phyloP scores from a whole-genome alignment of 371 early-diverging fungal genomes.

The Cladochytrium tenue region DNA sequence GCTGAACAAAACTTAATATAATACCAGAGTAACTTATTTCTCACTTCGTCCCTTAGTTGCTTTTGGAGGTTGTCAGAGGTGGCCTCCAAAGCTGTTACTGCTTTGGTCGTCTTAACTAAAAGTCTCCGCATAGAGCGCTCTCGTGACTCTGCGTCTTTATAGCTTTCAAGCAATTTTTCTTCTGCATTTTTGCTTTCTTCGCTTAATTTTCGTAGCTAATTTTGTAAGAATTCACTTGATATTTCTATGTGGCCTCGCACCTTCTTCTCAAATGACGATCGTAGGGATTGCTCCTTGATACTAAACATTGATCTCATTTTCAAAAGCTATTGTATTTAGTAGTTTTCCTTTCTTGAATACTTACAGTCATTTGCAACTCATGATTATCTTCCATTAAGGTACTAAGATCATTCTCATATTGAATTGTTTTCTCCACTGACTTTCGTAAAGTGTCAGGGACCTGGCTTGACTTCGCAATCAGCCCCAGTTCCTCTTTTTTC shows the following conservation, averaged over 20 bases:
- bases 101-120: constrained; percentile 45
- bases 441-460: constrained; percentile 34
- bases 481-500: constrained; percentile 52
- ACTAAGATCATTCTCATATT: constrained; percentile 44
- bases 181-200: constrained; percentile 52
- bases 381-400: constrained; percentile 44
- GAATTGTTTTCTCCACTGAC: constrained; percentile 37
- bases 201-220: constrained; percentile 41
- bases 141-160: constrained; percentile 54
- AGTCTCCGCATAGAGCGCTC: constrained; percentile 48
- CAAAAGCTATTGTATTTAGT: constrained; percentile 26
- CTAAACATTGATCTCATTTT: constrained; percentile 56
- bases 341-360: not conserved
- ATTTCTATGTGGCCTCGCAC: constrained; percentile 10
- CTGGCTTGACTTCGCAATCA: constrained; percentile 34
- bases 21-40: not conserved
- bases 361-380: constrained; percentile 56
- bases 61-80: constrained; percentile 34
- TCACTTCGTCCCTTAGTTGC: constrained; percentile 43
- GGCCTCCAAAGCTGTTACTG: constrained; percentile 24
- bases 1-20: not conserved
- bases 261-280: constrained; percentile 44
- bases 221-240: not conserved
- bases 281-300: constrained; percentile 50
- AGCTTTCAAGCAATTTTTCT: constrained; percentile 60